Base-by-base conservation (phyloP, 495 filamentous ascomycete species). In the Hypoxylon lienhwacheense region DNA sequence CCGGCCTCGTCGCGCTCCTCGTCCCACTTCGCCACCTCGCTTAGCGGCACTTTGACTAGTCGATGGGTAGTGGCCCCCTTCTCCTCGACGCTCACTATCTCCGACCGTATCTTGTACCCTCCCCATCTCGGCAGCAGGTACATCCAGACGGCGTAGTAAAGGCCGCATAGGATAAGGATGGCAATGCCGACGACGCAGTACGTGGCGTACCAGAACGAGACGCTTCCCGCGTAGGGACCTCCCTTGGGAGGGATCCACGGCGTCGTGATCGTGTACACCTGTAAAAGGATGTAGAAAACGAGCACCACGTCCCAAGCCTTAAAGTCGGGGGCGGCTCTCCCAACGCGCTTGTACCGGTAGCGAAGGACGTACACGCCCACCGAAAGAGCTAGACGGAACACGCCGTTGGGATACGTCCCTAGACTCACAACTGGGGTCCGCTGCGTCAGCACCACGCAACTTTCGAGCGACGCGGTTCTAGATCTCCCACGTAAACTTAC, bases 151-250 rank as follows among this genome's bases (percentile, higher is more conserved):
- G 71, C 72, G 53, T 83, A 86, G 59, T 85, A 86, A 1, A 80
- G 59, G 0, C 45, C 78, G 46, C 83, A 84, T 0, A 67, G 16
- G 15, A 72, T 41, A 11, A 85, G 59, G 10, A 82, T 72, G 15
- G 65, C 79, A 28, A 85, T 70, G 1, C 81, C 81, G 7, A 74
- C 72, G 2, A 79, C 81, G 15, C 73, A 69, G 48, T 86, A 85
- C 4, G 83, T 85, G 3, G 73, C 83, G 50, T 86, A 86, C 82
- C 82, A 86, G 57, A 87, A 86, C 39, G 77, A 83, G 1, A 86
- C 81, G 47, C 82, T 76, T 0, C 83, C 83, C 1, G 77, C 80
- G 31, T 70, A 72, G 0, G 74, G 72, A 0, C 84, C 84, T 2
- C 66, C 72, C 1, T 70, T 71, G 0, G 84, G 84, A 19, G 84